These are phyloP conservation scores for Kodamaea suecica DNA, from an alignment of 1,139 yeast species.

Conservation along the genomic window DNA sequence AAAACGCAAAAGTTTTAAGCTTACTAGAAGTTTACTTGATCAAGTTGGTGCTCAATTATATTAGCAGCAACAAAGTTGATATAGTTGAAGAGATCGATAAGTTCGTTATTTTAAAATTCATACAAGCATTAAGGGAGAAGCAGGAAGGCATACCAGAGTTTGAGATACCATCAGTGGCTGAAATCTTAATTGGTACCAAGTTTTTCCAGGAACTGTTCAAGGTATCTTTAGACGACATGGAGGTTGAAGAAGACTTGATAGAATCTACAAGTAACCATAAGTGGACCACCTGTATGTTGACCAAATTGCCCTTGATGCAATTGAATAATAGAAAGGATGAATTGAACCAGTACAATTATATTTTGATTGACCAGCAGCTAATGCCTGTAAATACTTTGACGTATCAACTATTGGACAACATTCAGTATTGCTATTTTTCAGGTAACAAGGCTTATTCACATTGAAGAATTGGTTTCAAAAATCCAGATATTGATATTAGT, in stretches of 20 bases:
- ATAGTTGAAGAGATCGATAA: conserved; percentile 23
- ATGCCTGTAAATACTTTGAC: conserved; percentile 16
- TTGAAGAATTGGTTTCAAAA: too few relatives aligned
- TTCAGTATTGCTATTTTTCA: conserved; percentile 32
- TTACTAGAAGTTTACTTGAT: conserved; percentile 18
- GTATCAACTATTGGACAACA: conserved; percentile 16
- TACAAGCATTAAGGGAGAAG: conserved; percentile 13
- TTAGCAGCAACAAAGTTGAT: conserved; percentile 6
- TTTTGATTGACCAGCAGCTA: conserved; percentile 14
- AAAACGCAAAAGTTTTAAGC: conserved; percentile 16
- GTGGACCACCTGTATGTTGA: conserved; percentile 40
- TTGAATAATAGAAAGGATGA: conserved; percentile 36
- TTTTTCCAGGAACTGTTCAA: conserved; percentile 29
- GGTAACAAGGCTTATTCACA: conserved; percentile 30
- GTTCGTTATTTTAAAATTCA: conserved; percentile 25
- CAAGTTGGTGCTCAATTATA: conserved; percentile 17
- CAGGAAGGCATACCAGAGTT: conserved; percentile 5
- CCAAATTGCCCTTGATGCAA: conserved; percentile 37
- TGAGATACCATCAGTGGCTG: conserved; percentile 18
- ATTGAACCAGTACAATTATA: conserved; percentile 29
- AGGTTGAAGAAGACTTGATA: conserved; percentile 17
- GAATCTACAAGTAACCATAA: conserved; percentile 32
- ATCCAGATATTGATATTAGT: too few relatives aligned
- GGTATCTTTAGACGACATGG: conserved; percentile 13
- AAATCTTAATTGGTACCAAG: conserved; percentile 25